Evolutionary conservation across 2,329 filamentous ascomycete species (phyloP).

Genomic region (Colletotrichum sp.): DNA sequence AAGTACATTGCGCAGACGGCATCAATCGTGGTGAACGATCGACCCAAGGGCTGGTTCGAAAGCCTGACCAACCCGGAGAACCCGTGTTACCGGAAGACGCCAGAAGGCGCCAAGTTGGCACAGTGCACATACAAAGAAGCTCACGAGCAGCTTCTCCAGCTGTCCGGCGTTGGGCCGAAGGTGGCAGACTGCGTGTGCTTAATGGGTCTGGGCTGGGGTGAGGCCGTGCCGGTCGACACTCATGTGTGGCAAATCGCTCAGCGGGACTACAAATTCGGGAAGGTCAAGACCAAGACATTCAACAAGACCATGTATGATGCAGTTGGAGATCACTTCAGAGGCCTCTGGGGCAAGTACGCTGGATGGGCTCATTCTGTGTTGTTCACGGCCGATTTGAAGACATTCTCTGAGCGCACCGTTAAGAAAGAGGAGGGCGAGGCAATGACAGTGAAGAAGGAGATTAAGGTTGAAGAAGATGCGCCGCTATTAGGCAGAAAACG

Average conservation of each 20-base stretch:
- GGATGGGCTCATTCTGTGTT: constrained; percentile 98
- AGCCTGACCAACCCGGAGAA: constrained; percentile 78
- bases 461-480: constrained; percentile 33
- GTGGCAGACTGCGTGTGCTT: constrained; percentile 96
- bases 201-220: constrained; percentile 95
- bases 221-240: constrained; percentile 94
- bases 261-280: constrained; percentile 91
- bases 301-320: constrained; percentile 90
- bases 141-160: constrained; percentile 76
- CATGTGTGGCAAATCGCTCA: constrained; percentile 99
- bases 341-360: constrained; percentile 89
- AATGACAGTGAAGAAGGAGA: constrained; percentile 27
- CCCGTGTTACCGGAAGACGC: constrained; percentile 55
- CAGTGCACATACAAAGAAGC: constrained; percentile 75
- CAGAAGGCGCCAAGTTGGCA: constrained; percentile 48
- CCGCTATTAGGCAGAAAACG: constrained; percentile 17
- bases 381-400: constrained; percentile 89
- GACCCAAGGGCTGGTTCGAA: constrained; percentile 77
- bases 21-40: constrained; percentile 69
- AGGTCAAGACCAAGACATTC: constrained; percentile 80
- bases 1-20: constrained; percentile 93
- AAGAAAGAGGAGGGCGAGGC: constrained; percentile 20
- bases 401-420: constrained; percentile 74
- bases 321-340: constrained; percentile 87
- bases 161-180: constrained; percentile 94